These are phyloP conservation scores for Fraxinus sp. DNA, from an alignment of 305 asterid species.

Conservation along the genomic window DNA sequence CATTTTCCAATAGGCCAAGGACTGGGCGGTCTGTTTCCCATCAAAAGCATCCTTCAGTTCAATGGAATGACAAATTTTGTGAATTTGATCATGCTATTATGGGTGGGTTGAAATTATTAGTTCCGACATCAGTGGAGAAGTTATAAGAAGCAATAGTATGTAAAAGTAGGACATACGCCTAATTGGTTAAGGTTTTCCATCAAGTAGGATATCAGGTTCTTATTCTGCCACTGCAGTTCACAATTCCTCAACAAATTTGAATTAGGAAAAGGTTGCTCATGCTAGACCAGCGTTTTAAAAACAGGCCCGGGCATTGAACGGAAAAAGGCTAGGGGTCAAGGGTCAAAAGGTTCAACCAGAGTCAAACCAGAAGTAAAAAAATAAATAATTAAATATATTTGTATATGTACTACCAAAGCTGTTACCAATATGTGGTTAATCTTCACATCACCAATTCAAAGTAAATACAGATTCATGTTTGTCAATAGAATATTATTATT, in stretches of 20 bases:
- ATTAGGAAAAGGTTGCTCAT: not conserved
- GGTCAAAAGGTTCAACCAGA: not conserved
- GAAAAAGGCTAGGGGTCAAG: not conserved
- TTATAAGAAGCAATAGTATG: not conserved
- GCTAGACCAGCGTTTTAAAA: not conserved
- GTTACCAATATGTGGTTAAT: not conserved
- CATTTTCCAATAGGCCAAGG: not conserved
- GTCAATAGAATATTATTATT: not conserved
- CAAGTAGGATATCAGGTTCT: not conserved
- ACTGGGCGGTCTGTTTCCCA: not conserved
- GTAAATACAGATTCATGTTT: not conserved
- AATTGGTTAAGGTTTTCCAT: not conserved
- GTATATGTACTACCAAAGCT: not conserved
- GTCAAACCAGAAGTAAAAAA: not conserved
- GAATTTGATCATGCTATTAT: not conserved
- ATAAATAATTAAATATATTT: not conserved
- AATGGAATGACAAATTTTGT: not conserved
- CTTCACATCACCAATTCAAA: not conserved
- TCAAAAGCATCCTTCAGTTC: not conserved
- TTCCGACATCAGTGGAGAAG: not conserved
- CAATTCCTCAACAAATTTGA: not conserved
- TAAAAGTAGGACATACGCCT: not conserved
- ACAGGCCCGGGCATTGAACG: not conserved
- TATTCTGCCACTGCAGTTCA: not conserved
- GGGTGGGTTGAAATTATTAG: not conserved